These are phyloP conservation scores for Nemania sp. DNA, from an alignment of 2,329 filamentous ascomycete genomes.

Conservation along the genomic window DNA sequence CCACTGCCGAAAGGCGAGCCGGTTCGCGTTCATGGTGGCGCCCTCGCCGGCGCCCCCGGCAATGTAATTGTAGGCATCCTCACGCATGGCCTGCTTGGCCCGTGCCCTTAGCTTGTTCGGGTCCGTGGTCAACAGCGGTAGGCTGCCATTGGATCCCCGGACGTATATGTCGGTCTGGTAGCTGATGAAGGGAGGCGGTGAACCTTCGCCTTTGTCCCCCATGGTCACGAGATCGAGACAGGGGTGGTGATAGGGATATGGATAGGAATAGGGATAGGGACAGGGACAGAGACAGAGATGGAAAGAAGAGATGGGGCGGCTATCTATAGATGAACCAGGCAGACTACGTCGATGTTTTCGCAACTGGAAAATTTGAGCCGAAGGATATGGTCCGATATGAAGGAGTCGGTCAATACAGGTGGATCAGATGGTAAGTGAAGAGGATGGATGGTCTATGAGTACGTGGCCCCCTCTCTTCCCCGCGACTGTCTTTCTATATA, in stretches of 20 bases:
- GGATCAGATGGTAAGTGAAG: neutral
- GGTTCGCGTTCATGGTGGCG: constrained; percentile 64
- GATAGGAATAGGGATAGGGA: no score
- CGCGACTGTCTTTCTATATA: neutral
- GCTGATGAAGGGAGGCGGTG: constrained; percentile 44
- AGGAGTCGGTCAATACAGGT: no score
- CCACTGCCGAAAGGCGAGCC: constrained; percentile 55
- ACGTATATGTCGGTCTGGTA: constrained; percentile 55
- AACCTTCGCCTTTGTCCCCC: constrained; percentile 22
- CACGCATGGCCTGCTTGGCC: constrained; percentile 53
- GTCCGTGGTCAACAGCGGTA: constrained; percentile 62
- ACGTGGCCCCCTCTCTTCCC: neutral
- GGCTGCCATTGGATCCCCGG: constrained; percentile 52
- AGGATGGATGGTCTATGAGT: neutral
- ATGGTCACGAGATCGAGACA: constrained; percentile 2
- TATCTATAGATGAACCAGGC: neutral
- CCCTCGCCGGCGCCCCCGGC: constrained; percentile 65
- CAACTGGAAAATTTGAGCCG: no score
- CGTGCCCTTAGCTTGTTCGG: constrained; percentile 60
- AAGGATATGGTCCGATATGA: no score
- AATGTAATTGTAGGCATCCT: constrained; percentile 62
- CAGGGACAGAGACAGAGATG: no score
- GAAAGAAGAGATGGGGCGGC: no score
- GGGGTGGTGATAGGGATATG: no score
- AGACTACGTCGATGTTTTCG: no score